These are phyloP conservation scores for Diaporthe velutina DNA, from an alignment of 2,329 filamentous ascomycete genomes.

Conservation along the genomic window DNA sequence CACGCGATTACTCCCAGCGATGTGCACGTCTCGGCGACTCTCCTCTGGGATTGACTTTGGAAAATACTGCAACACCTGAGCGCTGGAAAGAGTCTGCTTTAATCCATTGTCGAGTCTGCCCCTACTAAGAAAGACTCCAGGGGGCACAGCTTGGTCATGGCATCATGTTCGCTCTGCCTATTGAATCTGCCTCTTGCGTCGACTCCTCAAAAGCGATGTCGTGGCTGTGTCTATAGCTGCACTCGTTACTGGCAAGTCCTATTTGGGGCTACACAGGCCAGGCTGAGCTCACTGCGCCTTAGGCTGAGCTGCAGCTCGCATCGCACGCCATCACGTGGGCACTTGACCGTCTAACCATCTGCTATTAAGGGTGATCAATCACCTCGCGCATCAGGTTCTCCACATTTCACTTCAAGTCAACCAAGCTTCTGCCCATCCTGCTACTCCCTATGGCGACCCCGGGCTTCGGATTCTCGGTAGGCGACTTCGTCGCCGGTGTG, in stretches of 20 bases:
- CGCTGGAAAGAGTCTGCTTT: not conserved
- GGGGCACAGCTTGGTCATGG: not conserved
- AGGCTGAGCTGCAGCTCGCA: not conserved
- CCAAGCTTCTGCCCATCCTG: no score
- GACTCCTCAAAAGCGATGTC: not conserved
- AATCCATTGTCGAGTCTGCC: not conserved
- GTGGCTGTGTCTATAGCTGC: not conserved
- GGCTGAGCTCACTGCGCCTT: not conserved
- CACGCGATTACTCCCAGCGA: no score
- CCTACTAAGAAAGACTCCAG: no score
- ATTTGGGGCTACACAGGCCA: not conserved
- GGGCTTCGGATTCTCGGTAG: constrained; percentile 22
- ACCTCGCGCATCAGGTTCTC: not conserved
- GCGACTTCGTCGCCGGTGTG: constrained; percentile 8
- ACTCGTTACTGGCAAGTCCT: no score
- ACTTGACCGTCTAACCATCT: not conserved
- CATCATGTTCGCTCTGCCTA: not conserved
- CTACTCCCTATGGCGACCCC: not conserved
- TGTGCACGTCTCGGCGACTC: no score
- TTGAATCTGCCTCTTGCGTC: not conserved
- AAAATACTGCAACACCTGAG: not conserved
- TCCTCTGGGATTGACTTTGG: not conserved
- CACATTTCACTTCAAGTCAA: not conserved
- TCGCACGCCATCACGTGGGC: not conserved
- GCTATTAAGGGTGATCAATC: no score